These are phyloP conservation scores for Anthostomella pinea DNA, from an alignment of 2,329 filamentous ascomycete species.

Conservation along the genomic window DNA sequence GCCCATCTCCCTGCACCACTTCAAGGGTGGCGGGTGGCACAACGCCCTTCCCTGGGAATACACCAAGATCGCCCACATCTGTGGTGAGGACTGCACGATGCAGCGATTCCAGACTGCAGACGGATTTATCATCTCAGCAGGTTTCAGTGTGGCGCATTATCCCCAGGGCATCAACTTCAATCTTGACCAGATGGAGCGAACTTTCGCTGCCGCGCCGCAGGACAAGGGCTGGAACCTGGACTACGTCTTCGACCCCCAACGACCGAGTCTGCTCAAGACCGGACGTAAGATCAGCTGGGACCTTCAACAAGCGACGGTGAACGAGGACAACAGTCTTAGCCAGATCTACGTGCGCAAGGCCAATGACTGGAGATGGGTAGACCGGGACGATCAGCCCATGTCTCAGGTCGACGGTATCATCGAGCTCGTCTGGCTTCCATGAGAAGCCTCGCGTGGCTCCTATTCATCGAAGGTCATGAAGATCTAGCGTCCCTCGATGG, in stretches of 20 bases:
- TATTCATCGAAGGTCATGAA: constrained; percentile 15
- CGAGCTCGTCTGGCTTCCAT: constrained; percentile 55
- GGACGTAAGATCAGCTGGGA: constrained; percentile 54
- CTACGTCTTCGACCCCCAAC: constrained; percentile 49
- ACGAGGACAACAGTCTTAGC: constrained; percentile 47
- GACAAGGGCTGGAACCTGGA: constrained; percentile 51
- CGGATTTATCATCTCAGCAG: constrained; percentile 55
- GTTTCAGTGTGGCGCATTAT: constrained; percentile 59
- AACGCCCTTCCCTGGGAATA: constrained; percentile 52
- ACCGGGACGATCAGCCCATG: constrained; percentile 45
- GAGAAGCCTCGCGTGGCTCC: constrained; percentile 8
- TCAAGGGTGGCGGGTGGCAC: constrained; percentile 60
- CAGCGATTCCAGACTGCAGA: constrained; percentile 55
- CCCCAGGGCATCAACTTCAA: constrained; percentile 49
- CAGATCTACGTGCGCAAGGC: constrained; percentile 53
- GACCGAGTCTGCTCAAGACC: constrained; percentile 45
- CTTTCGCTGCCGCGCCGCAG: constrained; percentile 47
- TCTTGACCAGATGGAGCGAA: constrained; percentile 49
- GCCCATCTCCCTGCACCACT: constrained; percentile 62
- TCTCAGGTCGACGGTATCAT: constrained; percentile 53
- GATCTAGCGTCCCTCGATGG: no score
- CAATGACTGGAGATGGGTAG: constrained; percentile 52
- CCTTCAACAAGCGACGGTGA: constrained; percentile 46
- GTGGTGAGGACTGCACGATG: constrained; percentile 59
- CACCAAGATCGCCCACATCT: constrained; percentile 55